Conservation (phyloP, 208 protist species). For the Wallacemonas sp. region DNA sequence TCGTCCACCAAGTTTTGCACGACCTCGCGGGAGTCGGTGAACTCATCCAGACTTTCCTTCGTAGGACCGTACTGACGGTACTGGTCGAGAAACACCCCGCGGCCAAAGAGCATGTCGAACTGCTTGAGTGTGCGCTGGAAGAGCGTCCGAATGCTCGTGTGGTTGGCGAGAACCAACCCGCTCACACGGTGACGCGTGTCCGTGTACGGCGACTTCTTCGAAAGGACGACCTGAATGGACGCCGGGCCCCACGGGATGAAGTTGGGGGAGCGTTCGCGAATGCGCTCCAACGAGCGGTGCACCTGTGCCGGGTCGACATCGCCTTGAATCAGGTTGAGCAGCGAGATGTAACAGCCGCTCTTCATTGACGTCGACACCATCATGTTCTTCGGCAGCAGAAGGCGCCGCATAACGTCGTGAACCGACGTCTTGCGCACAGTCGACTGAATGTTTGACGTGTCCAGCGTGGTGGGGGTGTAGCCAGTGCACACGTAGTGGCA, state of each 20-base stretch:
- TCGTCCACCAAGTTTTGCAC: constrained; percentile 96
- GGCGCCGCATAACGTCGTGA: constrained; percentile 99
- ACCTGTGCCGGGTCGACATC: constrained; percentile 98
- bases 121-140: constrained; percentile 91
- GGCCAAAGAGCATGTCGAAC: constrained; percentile 94
- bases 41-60: constrained; percentile 95
- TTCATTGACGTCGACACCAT: constrained; percentile 94
- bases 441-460: constrained; percentile 82
- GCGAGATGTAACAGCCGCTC: constrained; percentile 97
- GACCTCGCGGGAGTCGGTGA: constrained; percentile 93
- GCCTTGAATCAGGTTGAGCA: constrained; percentile 99
- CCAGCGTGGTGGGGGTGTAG: constrained; percentile 98
- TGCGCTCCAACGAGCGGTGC: constrained; percentile 98
- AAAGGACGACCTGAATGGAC: constrained; percentile 95
- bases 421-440: constrained; percentile 99
- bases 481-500: constrained; percentile 99
- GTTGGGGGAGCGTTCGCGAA: constrained; percentile 95
- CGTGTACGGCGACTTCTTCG: constrained; percentile 96
- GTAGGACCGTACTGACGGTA: constrained; percentile 94
- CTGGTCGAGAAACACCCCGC: constrained; percentile 93
- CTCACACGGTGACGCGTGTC: constrained; percentile 96
- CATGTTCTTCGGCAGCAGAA: constrained; percentile 99
- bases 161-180: constrained; percentile 99
- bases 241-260: constrained; percentile 99
- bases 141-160: constrained; percentile 97